phyloP scores from a whole-genome alignment of 306 rosid species.

The Trifolium fragiferum region DNA sequence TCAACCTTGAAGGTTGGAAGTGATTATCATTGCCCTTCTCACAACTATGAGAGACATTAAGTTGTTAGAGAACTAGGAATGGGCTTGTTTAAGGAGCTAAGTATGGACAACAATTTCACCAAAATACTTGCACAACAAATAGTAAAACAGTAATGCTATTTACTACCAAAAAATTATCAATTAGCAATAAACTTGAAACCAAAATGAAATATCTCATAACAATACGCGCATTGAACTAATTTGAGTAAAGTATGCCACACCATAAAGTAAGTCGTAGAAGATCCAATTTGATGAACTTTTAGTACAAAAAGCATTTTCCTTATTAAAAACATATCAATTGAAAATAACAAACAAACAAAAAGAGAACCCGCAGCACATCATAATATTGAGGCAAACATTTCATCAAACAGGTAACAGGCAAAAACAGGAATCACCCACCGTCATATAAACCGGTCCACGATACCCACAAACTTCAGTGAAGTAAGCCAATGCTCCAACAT shows the following conservation, averaged over 20 bases:
- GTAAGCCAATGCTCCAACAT: constrained; percentile 85
- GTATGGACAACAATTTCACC: no score
- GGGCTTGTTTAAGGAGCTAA: no score
- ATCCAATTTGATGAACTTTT: not conserved
- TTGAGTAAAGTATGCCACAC: no score
- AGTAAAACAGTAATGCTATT: not conserved
- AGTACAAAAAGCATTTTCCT: not conserved
- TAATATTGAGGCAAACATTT: constrained; percentile 39
- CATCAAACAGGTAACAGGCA: constrained; percentile 42
- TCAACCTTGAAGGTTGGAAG: no score
- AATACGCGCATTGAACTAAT: not conserved
- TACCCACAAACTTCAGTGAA: constrained; percentile 94
- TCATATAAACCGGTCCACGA: constrained; percentile 88
- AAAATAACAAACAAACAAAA: not conserved
- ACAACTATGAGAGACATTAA: no score
- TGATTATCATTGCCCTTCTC: no score
- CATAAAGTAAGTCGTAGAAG: not conserved
- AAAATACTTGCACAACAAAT: not conserved
- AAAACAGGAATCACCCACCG: constrained; percentile 65
- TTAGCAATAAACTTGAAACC: not conserved
- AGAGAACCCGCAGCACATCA: not conserved
- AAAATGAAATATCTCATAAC: not conserved
- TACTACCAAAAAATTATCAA: not conserved
- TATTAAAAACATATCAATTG: not conserved
- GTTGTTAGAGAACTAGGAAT: no score